phyloP scores from a whole-genome alignment of 306 rosid species.

The Prunus fruticosa region DNA sequence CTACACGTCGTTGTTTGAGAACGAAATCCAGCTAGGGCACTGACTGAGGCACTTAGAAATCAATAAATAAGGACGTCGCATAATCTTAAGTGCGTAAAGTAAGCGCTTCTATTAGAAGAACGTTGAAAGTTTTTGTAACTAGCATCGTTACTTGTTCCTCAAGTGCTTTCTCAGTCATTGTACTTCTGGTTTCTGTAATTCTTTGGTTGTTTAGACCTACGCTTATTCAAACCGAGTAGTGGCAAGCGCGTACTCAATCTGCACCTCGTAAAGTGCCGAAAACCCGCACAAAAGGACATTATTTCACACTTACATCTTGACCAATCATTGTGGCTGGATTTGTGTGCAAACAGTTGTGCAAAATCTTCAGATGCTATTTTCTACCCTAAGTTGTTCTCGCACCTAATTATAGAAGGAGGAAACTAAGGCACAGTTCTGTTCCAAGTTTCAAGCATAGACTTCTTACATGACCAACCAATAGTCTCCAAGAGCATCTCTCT shows the following conservation, averaged over 20 bases:
- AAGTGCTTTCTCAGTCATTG: not conserved
- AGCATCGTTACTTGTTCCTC: not conserved
- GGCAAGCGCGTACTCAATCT: not conserved
- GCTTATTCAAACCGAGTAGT: not conserved
- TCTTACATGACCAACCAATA: not conserved
- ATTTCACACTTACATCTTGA: not conserved
- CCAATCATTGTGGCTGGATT: not conserved
- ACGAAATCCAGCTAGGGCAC: not conserved
- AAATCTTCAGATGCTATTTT: not conserved
- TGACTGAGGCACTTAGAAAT: not conserved
- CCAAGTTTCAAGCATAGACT: not conserved
- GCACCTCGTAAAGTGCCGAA: not conserved
- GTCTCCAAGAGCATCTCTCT: slow-evolving; percentile 11
- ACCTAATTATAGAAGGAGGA: not conserved
- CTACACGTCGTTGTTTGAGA: not conserved
- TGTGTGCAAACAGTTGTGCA: not conserved
- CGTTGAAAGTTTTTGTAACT: too few species aligned
- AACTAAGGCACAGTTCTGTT: not conserved
- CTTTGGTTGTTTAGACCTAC: not conserved
- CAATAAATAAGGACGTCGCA: not conserved
- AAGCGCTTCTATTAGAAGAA: too few species aligned
- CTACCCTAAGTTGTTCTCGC: not conserved
- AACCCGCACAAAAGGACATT: not conserved
- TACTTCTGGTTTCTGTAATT: not conserved
- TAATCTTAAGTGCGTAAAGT: too few species aligned